A percentile compares a stretch with the other conserved stretches of the same genome.
phyloP scores from a whole-genome alignment of 257 asterid species.

The Anisodus tanguticus region DNA sequence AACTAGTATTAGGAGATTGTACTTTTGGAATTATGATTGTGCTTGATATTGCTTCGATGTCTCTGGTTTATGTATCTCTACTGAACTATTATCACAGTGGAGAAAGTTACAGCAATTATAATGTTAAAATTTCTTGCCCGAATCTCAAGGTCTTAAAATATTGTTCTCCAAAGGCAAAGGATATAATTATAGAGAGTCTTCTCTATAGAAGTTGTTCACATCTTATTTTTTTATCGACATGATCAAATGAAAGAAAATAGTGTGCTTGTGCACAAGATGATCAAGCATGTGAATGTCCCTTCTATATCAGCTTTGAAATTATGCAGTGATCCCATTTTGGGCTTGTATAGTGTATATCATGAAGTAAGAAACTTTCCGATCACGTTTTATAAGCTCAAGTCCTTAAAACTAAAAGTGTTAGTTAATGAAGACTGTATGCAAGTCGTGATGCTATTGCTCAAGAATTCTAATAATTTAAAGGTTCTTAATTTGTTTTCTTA shows the following conservation, averaged over 20 bases:
- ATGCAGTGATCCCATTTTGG: not conserved
- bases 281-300: not conserved
- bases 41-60: slow-evolving; percentile 31
- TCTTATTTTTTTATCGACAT: not conserved
- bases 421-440: not conserved
- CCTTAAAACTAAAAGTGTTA: not conserved
- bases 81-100: not conserved
- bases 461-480: slow-evolving; percentile 27
- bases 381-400: slow-evolving; percentile 22
- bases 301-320: slow-evolving; percentile 17
- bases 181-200: slow-evolving; percentile 20
- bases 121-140: slow-evolving; percentile 33
- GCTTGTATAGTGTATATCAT: not conserved
- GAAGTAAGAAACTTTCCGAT: not conserved
- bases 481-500: not conserved
- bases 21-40: not conserved
- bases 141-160: slow-evolving; percentile 28
- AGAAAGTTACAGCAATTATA: not conserved
- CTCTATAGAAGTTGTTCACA: slow-evolving; percentile 14
- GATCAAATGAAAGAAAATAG: not conserved
- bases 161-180: not conserved
- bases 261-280: not conserved
- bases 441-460: slow-evolving; percentile 22
- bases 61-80: not conserved
- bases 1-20: not conserved